These are phyloP conservation scores for Dendrostoma leiphaemia DNA, from an alignment of 2,329 filamentous ascomycete genomes.

Conservation along the genomic window DNA sequence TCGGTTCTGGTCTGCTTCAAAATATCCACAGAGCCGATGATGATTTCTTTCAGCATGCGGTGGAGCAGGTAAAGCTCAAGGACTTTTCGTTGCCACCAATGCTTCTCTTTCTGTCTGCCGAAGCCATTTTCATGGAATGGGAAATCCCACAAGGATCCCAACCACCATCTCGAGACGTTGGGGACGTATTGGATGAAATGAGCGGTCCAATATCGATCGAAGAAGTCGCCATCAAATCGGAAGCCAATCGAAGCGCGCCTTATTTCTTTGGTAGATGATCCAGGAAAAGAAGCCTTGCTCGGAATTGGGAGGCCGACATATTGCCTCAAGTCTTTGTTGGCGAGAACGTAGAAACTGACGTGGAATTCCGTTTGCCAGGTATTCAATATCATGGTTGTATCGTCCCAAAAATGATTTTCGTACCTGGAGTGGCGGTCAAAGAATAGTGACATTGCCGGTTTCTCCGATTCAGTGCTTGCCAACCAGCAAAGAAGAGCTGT, in stretches of 20 bases:
- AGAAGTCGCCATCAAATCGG: constrained; percentile 30
- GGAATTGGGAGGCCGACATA: neutral
- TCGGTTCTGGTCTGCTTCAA: neutral
- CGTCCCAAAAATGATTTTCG: constrained; percentile 25
- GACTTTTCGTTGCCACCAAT: constrained; percentile 29
- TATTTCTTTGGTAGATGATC: constrained; percentile 12
- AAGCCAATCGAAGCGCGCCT: constrained; percentile 24
- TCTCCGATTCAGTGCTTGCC: neutral
- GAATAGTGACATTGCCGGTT: constrained; percentile 19
- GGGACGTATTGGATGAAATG: constrained; percentile 23
- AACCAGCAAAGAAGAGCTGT: neutral
- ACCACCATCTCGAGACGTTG: no score
- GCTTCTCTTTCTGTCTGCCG: constrained; percentile 2
- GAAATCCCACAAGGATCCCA: no score
- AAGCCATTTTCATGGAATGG: accelerated
- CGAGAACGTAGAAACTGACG: constrained; percentile 25
- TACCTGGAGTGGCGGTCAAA: constrained; percentile 22
- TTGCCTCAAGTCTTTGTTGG: neutral
- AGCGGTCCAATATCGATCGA: constrained; percentile 33
- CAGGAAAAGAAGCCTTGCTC: neutral
- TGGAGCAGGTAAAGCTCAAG: constrained; percentile 28
- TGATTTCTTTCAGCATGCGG: constrained; percentile 14
- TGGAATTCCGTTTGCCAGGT: constrained; percentile 30
- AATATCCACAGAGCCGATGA: neutral
- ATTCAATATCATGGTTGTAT: constrained; percentile 24